Conservation (phyloP, 75 land plant species). For the Sequoia sempervirens region DNA sequence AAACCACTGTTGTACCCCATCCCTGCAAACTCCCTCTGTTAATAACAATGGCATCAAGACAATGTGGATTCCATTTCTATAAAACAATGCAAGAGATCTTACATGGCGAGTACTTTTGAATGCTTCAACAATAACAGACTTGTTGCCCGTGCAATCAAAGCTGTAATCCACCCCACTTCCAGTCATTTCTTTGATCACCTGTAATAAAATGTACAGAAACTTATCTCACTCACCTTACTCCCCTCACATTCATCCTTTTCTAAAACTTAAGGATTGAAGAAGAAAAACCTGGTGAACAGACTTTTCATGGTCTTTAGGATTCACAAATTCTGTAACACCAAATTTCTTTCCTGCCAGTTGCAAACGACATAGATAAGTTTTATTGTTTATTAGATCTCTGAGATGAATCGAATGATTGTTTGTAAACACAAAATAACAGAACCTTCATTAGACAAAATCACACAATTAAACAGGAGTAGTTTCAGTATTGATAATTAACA, state of each 20-base stretch:
- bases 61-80: background rate
- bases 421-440: too few species aligned
- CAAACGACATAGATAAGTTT: too few species aligned
- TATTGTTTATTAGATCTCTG: too few species aligned
- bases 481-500: background rate
- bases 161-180: conserved; percentile 79
- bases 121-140: conserved; percentile 54
- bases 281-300: too few species aligned
- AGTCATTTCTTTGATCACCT: conserved; percentile 66
- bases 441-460: too few species aligned
- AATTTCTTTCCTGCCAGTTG: too few species aligned
- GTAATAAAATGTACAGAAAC: background rate
- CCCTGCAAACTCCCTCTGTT: conserved; percentile 37
- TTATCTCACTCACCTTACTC: background rate
- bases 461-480: background rate
- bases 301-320: too few species aligned
- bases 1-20: conserved; percentile 71
- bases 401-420: too few species aligned
- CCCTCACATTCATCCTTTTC: too few species aligned
- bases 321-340: too few species aligned
- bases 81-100: background rate
- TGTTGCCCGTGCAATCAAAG: conserved; percentile 69
- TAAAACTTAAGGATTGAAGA: too few species aligned
- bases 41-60: background rate
- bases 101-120: conserved; percentile 61